Conservation (phyloP, 208 protist genomes). For the Leishmania lainsoni region DNA sequence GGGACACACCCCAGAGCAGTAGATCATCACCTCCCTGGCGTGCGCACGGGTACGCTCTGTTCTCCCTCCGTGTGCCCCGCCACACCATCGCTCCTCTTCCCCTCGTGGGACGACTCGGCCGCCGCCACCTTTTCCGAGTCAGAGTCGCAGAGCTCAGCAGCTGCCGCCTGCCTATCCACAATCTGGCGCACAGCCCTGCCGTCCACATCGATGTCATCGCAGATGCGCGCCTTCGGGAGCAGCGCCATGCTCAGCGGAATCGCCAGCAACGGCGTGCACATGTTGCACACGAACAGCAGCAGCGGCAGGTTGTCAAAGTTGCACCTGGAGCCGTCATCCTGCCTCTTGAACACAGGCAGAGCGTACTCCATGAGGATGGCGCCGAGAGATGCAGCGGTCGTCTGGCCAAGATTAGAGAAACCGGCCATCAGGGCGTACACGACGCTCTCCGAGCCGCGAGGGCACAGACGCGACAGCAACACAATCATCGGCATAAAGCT, state of each 20-base stretch:
- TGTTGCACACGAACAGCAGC: constrained; percentile 57
- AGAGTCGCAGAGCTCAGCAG: not conserved
- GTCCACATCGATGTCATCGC: constrained; percentile 48
- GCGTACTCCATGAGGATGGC: constrained; percentile 50
- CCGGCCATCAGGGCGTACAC: constrained; percentile 81
- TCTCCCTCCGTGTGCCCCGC: not conserved
- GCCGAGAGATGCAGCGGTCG: constrained; percentile 39
- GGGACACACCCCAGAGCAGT: too few species aligned
- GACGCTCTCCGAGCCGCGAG: constrained; percentile 71
- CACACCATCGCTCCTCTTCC: too few species aligned
- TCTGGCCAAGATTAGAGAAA: constrained; percentile 64
- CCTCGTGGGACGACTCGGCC: not conserved
- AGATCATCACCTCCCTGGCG: too few species aligned
- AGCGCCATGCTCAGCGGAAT: constrained; percentile 52
- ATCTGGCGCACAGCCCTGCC: constrained; percentile 33
- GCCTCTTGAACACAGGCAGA: constrained; percentile 38
- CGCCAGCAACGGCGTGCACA: constrained; percentile 45
- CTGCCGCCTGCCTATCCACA: constrained; percentile 7
- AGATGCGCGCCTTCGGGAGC: constrained; percentile 55
- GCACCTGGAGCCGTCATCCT: constrained; percentile 31
- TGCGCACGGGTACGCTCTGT: not conserved
- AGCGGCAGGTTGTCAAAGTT: constrained; percentile 55
- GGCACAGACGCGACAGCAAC: constrained; percentile 79
- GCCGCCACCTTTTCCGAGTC: not conserved
- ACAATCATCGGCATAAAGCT: constrained; percentile 75